phyloP scores from a whole-genome alignment of 805 yeast genomes.

The Kazachstania africana region DNA sequence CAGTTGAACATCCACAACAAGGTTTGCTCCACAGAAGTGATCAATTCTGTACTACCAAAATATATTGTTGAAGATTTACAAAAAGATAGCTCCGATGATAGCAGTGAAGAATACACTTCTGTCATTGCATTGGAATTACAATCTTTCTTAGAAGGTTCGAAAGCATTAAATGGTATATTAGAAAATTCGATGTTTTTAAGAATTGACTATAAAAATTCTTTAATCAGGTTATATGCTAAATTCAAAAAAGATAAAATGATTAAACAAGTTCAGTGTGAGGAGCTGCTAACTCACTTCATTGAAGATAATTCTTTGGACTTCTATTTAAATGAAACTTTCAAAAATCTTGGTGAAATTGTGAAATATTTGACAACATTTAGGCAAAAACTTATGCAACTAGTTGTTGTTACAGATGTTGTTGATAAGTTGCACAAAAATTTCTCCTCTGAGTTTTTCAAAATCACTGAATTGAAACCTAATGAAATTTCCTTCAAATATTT shows the following conservation, averaged over 20 bases:
- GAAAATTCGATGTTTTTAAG: constrained; percentile 24
- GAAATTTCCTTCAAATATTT: constrained; percentile 27
- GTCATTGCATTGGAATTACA: constrained; percentile 20
- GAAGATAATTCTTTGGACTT: constrained; percentile 19
- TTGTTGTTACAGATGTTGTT: constrained; percentile 25
- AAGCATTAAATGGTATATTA: constrained; percentile 17
- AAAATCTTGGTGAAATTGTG: constrained; percentile 17
- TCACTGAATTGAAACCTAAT: constrained; percentile 22
- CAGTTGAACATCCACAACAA: constrained; percentile 22
- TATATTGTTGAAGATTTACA: constrained; percentile 7
- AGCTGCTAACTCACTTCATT: constrained; percentile 19
- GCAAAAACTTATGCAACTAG: constrained; percentile 24
- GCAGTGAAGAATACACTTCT: constrained; percentile 10
- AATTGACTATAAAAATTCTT: constrained; percentile 21
- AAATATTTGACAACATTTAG: constrained; percentile 20
- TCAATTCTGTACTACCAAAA: constrained; percentile 11
- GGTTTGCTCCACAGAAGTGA: constrained; percentile 12
- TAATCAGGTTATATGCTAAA: constrained; percentile 22
- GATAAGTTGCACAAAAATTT: constrained; percentile 25
- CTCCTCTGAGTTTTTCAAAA: constrained; percentile 22
- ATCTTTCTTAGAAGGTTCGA: constrained; percentile 23
- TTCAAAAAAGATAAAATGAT: constrained; percentile 23
- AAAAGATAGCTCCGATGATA: background rate
- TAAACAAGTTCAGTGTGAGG: constrained; percentile 21
- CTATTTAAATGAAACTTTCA: constrained; percentile 18